Conservation (phyloP, 1,284 basidiomycete genomes). For the Melanopsichium pennsylvanicum region DNA sequence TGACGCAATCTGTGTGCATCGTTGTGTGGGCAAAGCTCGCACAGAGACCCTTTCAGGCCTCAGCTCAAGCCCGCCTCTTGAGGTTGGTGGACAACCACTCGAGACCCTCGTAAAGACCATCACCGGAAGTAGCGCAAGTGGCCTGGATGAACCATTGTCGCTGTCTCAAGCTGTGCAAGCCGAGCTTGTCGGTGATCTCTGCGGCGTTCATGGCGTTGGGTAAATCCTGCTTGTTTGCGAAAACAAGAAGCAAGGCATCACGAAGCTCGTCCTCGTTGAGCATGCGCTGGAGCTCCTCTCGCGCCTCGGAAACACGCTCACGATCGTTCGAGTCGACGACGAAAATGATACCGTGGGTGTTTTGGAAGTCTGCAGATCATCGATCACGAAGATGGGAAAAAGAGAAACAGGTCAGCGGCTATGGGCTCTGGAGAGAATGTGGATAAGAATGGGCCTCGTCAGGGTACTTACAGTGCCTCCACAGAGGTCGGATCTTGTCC, state of each 20-base stretch:
- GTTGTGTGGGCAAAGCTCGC: conserved; percentile 7
- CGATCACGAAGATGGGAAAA: background rate
- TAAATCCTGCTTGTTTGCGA: conserved; percentile 99
- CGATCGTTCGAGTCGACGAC: conserved; percentile 99
- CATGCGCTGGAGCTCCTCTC: conserved; percentile 99
- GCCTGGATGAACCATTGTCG: conserved; percentile 92
- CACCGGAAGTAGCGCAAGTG: conserved; percentile 97
- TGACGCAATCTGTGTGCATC: background rate
- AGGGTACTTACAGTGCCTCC: conserved; percentile 90
- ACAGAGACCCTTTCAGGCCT: conserved; percentile 1
- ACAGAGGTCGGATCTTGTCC: conserved; percentile 79
- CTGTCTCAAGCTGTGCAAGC: conserved; percentile 94
- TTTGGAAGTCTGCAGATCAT: conserved; percentile 85
- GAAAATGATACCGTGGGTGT: conserved; percentile 99
- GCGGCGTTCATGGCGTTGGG: conserved; percentile 99
- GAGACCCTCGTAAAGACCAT: conserved; percentile 95
- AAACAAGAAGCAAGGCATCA: conserved; percentile 96
- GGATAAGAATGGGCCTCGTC: background rate
- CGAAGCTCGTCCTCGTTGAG: conserved; percentile 99
- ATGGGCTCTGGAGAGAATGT: background rate
- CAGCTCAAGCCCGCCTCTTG: conserved; percentile 77
- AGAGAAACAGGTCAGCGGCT: background rate
- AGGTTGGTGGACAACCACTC: conserved; percentile 80
- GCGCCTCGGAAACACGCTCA: conserved; percentile 98
- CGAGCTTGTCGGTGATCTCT: conserved; percentile 99